Percentiles rank a stretch among this genome's conserved stretches.
These are phyloP conservation scores for Hypericum androsaemum DNA, from an alignment of 345 rosid genomes.

Conservation along the genomic window DNA sequence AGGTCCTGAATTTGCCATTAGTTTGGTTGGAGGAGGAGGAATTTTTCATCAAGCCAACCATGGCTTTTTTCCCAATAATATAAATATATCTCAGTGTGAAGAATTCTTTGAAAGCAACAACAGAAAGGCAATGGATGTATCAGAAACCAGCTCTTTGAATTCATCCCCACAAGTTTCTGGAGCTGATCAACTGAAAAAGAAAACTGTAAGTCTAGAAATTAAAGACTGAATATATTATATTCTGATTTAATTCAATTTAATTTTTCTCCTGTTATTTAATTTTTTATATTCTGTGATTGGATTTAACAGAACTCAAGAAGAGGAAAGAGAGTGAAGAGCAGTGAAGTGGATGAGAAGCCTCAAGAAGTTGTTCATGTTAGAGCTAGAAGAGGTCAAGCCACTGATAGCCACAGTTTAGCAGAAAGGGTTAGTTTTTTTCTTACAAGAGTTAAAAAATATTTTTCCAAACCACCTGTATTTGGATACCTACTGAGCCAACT, in stretches of 20 bases:
- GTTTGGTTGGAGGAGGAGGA: conserved; percentile 16
- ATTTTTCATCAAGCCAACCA: conserved; percentile 22
- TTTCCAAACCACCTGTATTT: not conserved
- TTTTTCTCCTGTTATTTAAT: too few species aligned
- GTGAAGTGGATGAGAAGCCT: conserved; percentile 22
- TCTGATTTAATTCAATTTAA: too few species aligned
- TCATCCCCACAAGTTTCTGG: conserved; percentile 33
- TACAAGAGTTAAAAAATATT: not conserved
- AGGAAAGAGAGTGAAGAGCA: conserved; percentile 32
- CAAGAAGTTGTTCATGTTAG: conserved; percentile 80
- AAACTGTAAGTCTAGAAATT: conserved; percentile 21
- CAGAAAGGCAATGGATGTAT: conserved; percentile 26
- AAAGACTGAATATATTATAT: too few species aligned
- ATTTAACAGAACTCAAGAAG: conserved; percentile 11
- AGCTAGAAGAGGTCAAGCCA: conserved; percentile 72
- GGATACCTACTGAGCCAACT: too few species aligned
- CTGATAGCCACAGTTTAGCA: conserved; percentile 63
- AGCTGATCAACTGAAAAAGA: conserved; percentile 16
- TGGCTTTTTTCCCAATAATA: not conserved
- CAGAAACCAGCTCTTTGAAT: conserved; percentile 24
- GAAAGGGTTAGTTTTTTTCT: conserved; percentile 36
- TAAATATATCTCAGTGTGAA: too few species aligned
- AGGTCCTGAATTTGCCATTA: conserved; percentile 22
- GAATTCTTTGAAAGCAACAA: conserved; percentile 32
- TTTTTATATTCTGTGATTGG: not conserved